A percentile compares a stretch with the other conserved stretches of the same genome.
Evolutionary conservation across 768 basidiomycete species (phyloP).

Genomic region (Boletellus ananiceps): DNA sequence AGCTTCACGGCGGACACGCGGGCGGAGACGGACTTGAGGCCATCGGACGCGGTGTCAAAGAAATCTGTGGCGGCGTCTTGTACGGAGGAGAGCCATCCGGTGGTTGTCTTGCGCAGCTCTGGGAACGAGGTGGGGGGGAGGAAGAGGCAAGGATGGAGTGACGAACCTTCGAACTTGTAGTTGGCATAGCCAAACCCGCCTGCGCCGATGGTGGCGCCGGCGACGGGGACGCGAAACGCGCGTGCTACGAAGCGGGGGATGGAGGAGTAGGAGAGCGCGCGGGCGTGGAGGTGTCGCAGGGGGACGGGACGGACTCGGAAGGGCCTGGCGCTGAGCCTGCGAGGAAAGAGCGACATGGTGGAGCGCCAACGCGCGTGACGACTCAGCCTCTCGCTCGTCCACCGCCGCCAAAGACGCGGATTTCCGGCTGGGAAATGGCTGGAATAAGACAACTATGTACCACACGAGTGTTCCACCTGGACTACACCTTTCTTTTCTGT

Average conservation of each 20-base stretch:
- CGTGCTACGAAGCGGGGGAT: conserved; percentile 86
- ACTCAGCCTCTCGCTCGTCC: too few relatives aligned
- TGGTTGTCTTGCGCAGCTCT: conserved; percentile 72
- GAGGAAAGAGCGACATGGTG: conserved; percentile 2
- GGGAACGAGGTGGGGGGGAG: not conserved
- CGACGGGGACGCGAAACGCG: conserved; percentile 85
- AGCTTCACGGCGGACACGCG: conserved; percentile 60
- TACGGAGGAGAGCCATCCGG: conserved; percentile 58
- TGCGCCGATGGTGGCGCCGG: conserved; percentile 84
- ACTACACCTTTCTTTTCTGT: too few relatives aligned
- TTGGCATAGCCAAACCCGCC: conserved; percentile 93
- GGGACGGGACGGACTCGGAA: not conserved
- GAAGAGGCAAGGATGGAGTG: not conserved
- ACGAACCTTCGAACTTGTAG: conserved; percentile 91
- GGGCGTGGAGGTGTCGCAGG: conserved; percentile 59
- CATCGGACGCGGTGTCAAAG: conserved; percentile 68
- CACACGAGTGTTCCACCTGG: too few relatives aligned
- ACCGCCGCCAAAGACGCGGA: too few relatives aligned
- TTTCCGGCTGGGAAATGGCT: too few relatives aligned
- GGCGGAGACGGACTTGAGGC: conserved; percentile 55
- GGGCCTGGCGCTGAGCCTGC: not conserved
- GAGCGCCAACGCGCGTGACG: not conserved
- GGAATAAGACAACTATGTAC: too few relatives aligned
- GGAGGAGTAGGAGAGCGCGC: conserved; percentile 79
- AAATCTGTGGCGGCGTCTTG: conserved; percentile 59